Conservation (phyloP, 2,329 filamentous ascomycete genomes). For the Trichoderma sp. region DNA sequence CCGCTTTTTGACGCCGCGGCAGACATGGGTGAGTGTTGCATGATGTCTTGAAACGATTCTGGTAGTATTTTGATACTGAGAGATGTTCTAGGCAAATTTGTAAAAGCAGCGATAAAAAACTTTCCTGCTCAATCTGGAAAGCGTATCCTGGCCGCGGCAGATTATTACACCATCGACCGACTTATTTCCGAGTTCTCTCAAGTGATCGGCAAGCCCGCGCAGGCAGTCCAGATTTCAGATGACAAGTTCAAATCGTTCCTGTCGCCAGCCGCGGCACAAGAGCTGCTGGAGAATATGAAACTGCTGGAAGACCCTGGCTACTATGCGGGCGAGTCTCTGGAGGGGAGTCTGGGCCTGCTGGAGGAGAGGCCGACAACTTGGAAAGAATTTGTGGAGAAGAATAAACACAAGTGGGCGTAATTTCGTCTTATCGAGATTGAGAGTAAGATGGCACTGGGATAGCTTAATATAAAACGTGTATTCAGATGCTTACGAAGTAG, state of each 20-base stretch:
- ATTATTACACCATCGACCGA: slow-evolving; percentile 40
- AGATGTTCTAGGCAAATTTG: slow-evolving; percentile 36
- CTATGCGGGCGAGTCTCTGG: slow-evolving; percentile 40
- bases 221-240: slow-evolving; percentile 36
- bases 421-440: not conserved
- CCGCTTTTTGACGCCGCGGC: slow-evolving; percentile 42
- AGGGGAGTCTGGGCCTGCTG: slow-evolving; percentile 38
- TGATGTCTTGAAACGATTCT: not conserved
- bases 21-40: slow-evolving; percentile 43
- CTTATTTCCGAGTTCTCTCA: slow-evolving; percentile 40
- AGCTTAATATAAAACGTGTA: not conserved
- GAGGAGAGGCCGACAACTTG: slow-evolving; percentile 42
- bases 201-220: slow-evolving; percentile 39
- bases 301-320: slow-evolving; percentile 47
- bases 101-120: slow-evolving; percentile 39
- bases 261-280: slow-evolving; percentile 34
- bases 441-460: not conserved
- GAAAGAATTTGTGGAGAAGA: slow-evolving; percentile 41
- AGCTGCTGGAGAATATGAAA: slow-evolving; percentile 47
- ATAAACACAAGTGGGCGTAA: slow-evolving; percentile 36
- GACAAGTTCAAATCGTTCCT: slow-evolving; percentile 43
- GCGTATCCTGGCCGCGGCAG: slow-evolving; percentile 40
- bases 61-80: not conserved
- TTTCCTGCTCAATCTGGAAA: slow-evolving; percentile 35
- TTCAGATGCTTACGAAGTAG: not conserved